A percentile compares a stretch with the other conserved stretches of the same genome.
Conservation (phyloP, 1,139 yeast genomes). For the Scheffersomyces insectosa region DNA sequence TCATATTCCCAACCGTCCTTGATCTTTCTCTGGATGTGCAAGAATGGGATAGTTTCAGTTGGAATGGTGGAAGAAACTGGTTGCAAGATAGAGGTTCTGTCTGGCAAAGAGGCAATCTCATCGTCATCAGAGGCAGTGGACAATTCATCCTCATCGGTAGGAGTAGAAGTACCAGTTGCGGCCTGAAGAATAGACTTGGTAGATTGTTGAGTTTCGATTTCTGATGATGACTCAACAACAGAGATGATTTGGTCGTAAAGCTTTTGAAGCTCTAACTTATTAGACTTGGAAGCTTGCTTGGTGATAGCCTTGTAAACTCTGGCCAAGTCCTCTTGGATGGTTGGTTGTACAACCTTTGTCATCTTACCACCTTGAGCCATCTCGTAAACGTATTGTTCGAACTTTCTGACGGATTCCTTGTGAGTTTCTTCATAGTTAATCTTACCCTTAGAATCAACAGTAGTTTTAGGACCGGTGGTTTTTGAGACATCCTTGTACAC, state of each 20-base stretch:
- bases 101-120: slow-evolving; percentile 83
- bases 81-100: slow-evolving; percentile 64
- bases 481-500: slow-evolving; percentile 92
- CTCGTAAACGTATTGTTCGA: slow-evolving; percentile 92
- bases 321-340: slow-evolving; percentile 81
- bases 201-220: slow-evolving; percentile 54
- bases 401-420: slow-evolving; percentile 88
- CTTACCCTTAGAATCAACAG: slow-evolving; percentile 85
- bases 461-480: slow-evolving; percentile 94
- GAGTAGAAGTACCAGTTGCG: slow-evolving; percentile 37
- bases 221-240: slow-evolving; percentile 68
- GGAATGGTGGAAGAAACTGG: slow-evolving; percentile 76
- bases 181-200: slow-evolving; percentile 43
- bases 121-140: slow-evolving; percentile 54
- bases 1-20: slow-evolving; percentile 86
- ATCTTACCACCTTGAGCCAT: slow-evolving; percentile 95
- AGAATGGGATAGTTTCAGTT: slow-evolving; percentile 89
- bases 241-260: slow-evolving; percentile 77
- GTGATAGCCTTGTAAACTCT: slow-evolving; percentile 81
- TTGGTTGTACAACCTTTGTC: slow-evolving; percentile 68
- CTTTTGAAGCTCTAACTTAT: slow-evolving; percentile 76
- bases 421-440: slow-evolving; percentile 80
- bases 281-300: slow-evolving; percentile 63
- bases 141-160: slow-evolving; percentile 55
- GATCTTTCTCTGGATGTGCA: slow-evolving; percentile 80